Conservation (phyloP, 139 green algal species). For the Bryopsis sp. region DNA sequence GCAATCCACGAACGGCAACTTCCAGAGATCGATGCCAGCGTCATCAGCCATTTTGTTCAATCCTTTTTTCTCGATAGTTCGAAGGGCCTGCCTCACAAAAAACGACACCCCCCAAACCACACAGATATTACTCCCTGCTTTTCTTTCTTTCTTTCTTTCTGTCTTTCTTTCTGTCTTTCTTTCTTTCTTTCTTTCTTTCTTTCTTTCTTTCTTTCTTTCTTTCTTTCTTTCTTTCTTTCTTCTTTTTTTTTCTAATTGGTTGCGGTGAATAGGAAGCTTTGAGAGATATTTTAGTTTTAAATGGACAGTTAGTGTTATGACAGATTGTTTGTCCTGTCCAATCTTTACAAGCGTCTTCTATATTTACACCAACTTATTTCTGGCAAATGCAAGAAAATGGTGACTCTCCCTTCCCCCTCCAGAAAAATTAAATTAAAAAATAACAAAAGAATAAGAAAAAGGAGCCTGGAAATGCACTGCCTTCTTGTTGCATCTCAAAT, state of each 20-base stretch:
- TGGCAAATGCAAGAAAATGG: no score
- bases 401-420: no score
- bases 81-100: conserved; percentile 12
- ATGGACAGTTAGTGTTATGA: no score
- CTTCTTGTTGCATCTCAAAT: no score
- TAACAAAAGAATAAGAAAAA: conserved; percentile 29
- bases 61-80: conserved; percentile 80
- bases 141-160: conserved; percentile 23
- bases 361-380: no score
- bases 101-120: neutral
- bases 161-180: no score
- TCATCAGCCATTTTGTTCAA: conserved; percentile 84
- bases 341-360: no score
- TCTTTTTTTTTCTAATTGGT: neutral
- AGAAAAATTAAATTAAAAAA: no score
- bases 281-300: no score
- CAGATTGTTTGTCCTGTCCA: no score
- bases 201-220: neutral
- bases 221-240: neutral
- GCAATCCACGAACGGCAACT: conserved; percentile 71
- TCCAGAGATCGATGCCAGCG: conserved; percentile 78
- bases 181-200: no score
- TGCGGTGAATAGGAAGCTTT: no score
- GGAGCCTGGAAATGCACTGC: neutral
- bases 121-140: neutral